Evolutionary conservation across 2,329 filamentous ascomycete genomes (phyloP).

Genomic region (Pseudopyrenochaeta lycopersici): DNA sequence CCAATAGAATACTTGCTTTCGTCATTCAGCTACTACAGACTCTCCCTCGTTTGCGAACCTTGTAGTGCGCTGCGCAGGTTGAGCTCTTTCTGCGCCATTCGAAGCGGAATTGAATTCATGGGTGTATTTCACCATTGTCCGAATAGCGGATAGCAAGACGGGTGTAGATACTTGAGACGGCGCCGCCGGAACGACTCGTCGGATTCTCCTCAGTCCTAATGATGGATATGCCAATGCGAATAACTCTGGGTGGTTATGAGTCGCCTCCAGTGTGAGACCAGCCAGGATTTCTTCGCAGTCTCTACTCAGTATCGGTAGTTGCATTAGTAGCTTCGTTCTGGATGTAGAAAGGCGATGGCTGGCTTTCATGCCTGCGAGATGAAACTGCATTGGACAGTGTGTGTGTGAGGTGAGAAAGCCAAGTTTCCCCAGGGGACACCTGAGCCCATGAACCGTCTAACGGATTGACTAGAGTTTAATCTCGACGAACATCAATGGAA

Average conservation of each 20-base stretch:
- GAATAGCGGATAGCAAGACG: background rate
- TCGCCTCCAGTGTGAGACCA: constrained; percentile 28
- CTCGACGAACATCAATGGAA: too few relatives aligned
- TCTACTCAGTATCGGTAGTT: constrained; percentile 29
- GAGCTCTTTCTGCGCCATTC: constrained; percentile 11
- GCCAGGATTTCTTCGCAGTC: constrained; percentile 35
- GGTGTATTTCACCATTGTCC: constrained; percentile 2
- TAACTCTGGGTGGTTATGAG: constrained; percentile 37
- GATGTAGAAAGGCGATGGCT: constrained; percentile 44
- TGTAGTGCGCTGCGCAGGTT: background rate
- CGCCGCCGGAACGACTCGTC: constrained; percentile 7
- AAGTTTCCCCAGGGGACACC: constrained; percentile 78
- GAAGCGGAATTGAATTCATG: constrained; percentile 8
- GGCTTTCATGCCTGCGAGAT: constrained; percentile 20
- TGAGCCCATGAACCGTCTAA: constrained; percentile 80
- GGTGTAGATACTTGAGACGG: background rate
- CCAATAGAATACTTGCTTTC: background rate
- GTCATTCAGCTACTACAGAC: too few relatives aligned
- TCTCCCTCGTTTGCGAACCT: background rate
- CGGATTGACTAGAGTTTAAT: constrained; percentile 2
- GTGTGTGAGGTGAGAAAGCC: constrained; percentile 67
- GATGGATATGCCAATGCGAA: constrained; percentile 46
- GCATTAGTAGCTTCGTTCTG: constrained; percentile 20
- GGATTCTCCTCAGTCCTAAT: constrained; percentile 33
- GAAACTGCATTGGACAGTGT: constrained; percentile 64